phyloP scores from a whole-genome alignment of 192 early-diverging fungal species.

The Borealophlyctis nickersoniae region DNA sequence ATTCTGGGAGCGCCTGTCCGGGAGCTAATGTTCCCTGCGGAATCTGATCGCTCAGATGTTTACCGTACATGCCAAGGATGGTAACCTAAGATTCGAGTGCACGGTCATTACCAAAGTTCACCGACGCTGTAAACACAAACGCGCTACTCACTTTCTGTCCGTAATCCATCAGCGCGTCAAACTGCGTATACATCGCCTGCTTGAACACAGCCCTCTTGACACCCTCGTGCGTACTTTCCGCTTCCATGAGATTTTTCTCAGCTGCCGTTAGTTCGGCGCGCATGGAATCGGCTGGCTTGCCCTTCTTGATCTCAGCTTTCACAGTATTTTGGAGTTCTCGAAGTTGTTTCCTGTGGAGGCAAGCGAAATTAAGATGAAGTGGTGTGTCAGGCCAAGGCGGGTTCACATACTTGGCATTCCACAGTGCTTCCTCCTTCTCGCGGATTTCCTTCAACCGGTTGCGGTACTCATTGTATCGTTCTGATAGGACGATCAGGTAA shows the following conservation, averaged over 20 bases:
- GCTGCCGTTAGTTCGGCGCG: constrained; percentile 25
- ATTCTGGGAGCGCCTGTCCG: constrained; percentile 28
- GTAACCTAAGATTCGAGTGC: constrained; percentile 10
- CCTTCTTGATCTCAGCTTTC: constrained; percentile 25
- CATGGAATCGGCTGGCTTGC: constrained; percentile 24
- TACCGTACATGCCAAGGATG: constrained; percentile 35
- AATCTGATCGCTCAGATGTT: constrained; percentile 38
- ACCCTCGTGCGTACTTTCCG: constrained; percentile 27
- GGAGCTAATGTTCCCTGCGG: constrained; percentile 35
- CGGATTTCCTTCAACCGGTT: constrained; percentile 27
- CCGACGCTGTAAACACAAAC: background rate
- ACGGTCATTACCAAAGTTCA: too few species aligned
- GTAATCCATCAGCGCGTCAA: constrained; percentile 39
- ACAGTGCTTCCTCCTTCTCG: constrained; percentile 16
- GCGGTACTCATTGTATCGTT: constrained; percentile 30
- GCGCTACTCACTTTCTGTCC: constrained; percentile 16
- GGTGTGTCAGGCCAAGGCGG: too few species aligned
- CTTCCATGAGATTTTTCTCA: constrained; percentile 30
- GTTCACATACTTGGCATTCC: too few species aligned
- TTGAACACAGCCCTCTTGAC: constrained; percentile 32
- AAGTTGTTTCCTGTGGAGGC: constrained; percentile 14
- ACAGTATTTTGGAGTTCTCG: constrained; percentile 30
- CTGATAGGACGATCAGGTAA: constrained; percentile 10
- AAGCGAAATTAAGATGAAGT: too few species aligned
- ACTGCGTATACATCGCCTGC: constrained; percentile 24